Conservation (phyloP, 192 early-diverging fungal species). For the Coemansia sp. region DNA sequence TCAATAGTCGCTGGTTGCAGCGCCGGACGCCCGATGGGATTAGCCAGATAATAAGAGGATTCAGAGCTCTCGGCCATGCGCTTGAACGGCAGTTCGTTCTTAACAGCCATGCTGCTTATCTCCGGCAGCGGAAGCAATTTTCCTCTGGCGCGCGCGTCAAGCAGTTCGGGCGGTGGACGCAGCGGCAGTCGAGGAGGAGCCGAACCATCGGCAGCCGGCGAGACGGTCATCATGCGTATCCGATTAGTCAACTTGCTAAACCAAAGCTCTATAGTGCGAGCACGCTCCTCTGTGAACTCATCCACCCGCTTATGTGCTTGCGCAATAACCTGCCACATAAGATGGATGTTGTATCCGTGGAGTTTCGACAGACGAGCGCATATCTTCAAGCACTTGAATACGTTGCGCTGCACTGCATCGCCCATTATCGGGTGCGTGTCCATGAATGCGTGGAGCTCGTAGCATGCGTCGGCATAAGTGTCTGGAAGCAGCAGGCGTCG, state of each 20-base stretch:
- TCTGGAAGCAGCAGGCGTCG: constrained; percentile 43
- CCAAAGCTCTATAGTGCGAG: constrained; percentile 35
- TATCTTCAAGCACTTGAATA: constrained; percentile 54
- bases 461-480: constrained; percentile 50
- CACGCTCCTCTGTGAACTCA: constrained; percentile 38
- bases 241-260: constrained; percentile 43
- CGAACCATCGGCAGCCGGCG: constrained; percentile 48
- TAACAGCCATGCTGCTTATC: constrained; percentile 24
- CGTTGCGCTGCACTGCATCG: constrained; percentile 46
- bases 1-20: neutral
- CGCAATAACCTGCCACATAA: constrained; percentile 54
- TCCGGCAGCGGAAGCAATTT: constrained; percentile 43
- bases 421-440: constrained; percentile 16
- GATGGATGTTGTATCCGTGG: constrained; percentile 48
- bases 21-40: constrained; percentile 14
- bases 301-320: constrained; percentile 27
- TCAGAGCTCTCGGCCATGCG: constrained; percentile 26
- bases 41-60: constrained; percentile 41
- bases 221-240: constrained; percentile 48
- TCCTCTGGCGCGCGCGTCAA: constrained; percentile 28
- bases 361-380: constrained; percentile 53
- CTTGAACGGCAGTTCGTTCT: constrained; percentile 35
- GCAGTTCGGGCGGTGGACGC: constrained; percentile 42
- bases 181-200: constrained; percentile 44
- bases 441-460: constrained; percentile 42